A percentile compares a stretch with the other conserved stretches of the same genome.
phyloP scores from a whole-genome alignment of 805 yeast genomes.

The Blastobotrys americana region DNA sequence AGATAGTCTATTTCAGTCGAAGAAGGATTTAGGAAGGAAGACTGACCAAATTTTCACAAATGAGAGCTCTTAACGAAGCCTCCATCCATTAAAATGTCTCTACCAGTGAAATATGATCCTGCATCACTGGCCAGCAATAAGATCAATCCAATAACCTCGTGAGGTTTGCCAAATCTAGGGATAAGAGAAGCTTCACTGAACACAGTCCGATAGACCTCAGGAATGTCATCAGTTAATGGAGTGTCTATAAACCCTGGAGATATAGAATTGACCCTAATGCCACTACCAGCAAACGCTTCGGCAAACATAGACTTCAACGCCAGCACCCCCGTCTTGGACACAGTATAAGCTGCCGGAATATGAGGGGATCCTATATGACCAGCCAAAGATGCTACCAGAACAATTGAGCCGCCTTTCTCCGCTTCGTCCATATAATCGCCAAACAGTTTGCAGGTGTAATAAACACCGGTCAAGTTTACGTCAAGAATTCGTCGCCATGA shows the following conservation, averaged over 20 bases:
- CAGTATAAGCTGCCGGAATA: conserved; percentile 2
- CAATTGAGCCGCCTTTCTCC: conserved; percentile 5
- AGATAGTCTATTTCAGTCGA: no score
- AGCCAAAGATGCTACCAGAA: conserved; percentile 6
- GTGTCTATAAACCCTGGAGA: conserved; percentile 6
- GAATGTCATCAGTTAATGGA: not conserved
- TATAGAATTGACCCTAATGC: conserved; percentile 6
- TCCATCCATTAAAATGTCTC: conserved; percentile 4
- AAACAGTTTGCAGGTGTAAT: conserved; percentile 4
- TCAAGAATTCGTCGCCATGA: not conserved
- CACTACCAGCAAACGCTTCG: conserved; percentile 7
- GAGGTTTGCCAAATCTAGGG: conserved; percentile 4
- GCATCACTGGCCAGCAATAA: conserved; percentile 5
- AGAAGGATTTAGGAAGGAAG: no score
- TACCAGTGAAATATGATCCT: conserved; percentile 6
- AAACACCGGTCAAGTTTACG: conserved; percentile 5
- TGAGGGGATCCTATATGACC: conserved; percentile 3
- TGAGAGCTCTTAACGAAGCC: conserved; percentile 1
- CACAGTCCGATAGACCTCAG: not conserved
- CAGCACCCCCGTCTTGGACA: conserved; percentile 4
- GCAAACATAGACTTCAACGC: conserved; percentile 6
- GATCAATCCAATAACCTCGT: conserved; percentile 3
- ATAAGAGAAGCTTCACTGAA: conserved; percentile 2
- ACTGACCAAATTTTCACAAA: no score
- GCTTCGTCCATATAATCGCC: conserved; percentile 6